Conservation (phyloP, 2,329 filamentous ascomycete species). For the Pseudocercospora fijiensis region DNA sequence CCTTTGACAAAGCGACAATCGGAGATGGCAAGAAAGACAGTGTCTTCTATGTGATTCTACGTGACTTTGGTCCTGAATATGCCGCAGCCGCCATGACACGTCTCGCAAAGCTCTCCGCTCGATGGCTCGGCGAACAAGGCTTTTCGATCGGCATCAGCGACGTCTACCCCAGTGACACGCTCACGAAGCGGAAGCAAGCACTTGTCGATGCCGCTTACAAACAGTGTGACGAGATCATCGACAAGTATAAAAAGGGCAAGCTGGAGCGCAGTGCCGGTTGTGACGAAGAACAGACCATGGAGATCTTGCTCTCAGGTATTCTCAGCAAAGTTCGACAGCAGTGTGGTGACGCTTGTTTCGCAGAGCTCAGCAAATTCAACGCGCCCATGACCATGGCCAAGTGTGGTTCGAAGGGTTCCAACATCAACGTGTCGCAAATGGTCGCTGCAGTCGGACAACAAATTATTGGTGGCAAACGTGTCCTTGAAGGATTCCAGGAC, state of each 20-base stretch:
- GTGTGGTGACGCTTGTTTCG: constrained; percentile 87
- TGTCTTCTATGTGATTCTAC: constrained; percentile 92
- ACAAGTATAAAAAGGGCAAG: constrained; percentile 74
- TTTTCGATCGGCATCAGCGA: constrained; percentile 97
- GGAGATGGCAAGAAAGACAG: constrained; percentile 97
- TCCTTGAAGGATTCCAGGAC: constrained; percentile 94
- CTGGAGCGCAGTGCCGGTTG: constrained; percentile 85
- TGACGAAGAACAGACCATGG: constrained; percentile 86
- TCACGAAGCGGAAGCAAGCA: constrained; percentile 70
- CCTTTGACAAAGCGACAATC: constrained; percentile 98
- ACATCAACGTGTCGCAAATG: constrained; percentile 99
- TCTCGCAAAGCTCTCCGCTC: constrained; percentile 82
- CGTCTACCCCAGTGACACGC: constrained; percentile 74
- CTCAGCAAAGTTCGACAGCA: constrained; percentile 88
- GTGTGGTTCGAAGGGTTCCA: constrained; percentile 93
- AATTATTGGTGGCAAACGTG: constrained; percentile 91
- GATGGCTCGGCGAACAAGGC: constrained; percentile 83
- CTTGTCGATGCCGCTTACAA: constrained; percentile 77
- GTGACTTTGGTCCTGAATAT: constrained; percentile 88
- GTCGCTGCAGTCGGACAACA: constrained; percentile 95
- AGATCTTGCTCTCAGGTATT: constrained; percentile 86
- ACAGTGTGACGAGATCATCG: constrained; percentile 79
- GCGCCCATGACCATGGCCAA: constrained; percentile 95
- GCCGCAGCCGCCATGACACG: constrained; percentile 92
- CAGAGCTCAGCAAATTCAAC: constrained; percentile 85